phyloP scores from a whole-genome alignment of 2,329 filamentous ascomycete genomes.

The Phaeoacremonium minimum region DNA sequence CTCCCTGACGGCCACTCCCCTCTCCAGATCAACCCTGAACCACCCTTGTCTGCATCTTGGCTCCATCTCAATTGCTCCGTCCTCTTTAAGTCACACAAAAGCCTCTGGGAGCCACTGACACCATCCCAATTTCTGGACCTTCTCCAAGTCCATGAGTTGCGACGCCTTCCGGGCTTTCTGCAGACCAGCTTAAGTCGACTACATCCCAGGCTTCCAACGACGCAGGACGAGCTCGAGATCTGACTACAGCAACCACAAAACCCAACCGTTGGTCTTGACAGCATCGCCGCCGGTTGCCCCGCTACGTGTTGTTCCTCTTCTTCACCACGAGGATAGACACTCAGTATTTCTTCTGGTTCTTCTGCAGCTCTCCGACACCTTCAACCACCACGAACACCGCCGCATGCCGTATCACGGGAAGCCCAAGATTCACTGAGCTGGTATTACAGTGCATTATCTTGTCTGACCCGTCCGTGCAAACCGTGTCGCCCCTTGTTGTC shows the following conservation, averaged over 20 bases:
- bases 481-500: constrained; percentile 23
- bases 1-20: constrained; percentile 27
- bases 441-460: constrained; percentile 49
- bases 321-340: no score
- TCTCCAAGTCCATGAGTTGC: constrained; percentile 2
- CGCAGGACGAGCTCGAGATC: background rate
- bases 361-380: constrained; percentile 43
- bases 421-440: constrained; percentile 38
- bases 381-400: constrained; percentile 40
- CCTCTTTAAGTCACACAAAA: constrained; percentile 47
- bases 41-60: constrained; percentile 30
- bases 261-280: no score
- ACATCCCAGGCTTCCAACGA: no score
- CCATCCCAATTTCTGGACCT: constrained; percentile 1
- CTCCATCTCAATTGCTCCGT: constrained; percentile 38
- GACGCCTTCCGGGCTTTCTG: background rate
- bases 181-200: no score
- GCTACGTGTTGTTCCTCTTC: no score
- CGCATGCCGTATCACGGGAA: constrained; percentile 45
- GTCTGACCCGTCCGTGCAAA: constrained; percentile 37
- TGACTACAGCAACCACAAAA: no score
- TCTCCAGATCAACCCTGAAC: constrained; percentile 29
- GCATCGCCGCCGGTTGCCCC: no score
- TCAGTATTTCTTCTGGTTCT: no score
- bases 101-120: constrained; percentile 36